Base-by-base conservation (phyloP, 768 basidiomycete genomes). In the Calocera cornea region DNA sequence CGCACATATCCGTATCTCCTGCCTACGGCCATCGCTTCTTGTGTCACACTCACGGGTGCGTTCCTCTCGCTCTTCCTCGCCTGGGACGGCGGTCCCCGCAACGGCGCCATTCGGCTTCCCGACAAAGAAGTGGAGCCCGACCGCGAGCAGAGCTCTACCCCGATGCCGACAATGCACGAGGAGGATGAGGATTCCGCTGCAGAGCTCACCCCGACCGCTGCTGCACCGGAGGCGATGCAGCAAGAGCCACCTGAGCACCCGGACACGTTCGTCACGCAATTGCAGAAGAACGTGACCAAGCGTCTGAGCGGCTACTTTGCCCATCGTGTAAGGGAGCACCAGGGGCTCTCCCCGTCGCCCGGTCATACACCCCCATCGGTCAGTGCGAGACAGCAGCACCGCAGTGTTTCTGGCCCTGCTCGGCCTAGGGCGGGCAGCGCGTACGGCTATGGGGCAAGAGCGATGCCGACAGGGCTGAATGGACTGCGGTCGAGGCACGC, bases 11-110 rank as follows among this genome's bases (percentile, higher is more conserved):
- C 97, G 1, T 99, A 99, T 75, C 83, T 98, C 41, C 80, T 99
- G 17, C 95, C 97, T 0, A 92, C 90, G 73, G 78, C 81, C 22
- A 77, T 95, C 54, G 93, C 93, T 36, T 86, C 89, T 1, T 78
- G 81, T 10, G 83, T 97, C 63, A 92, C 92, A 7, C 77, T 91
- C 67, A 80, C 80, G 44, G 95, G 95, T n/a, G 88, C 92, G 2
- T 70, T 97, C 65, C 80, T 98, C 34, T 87, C 88, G 0, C 86
- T 92, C 71, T 97, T 97, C 81, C 85, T 99, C 47, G 89, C 86
- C 19, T 87, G 82, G 67, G 94, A 99, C 74, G 97, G 92, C 66
- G 95, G 95, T 11, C 89, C 93, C 17, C 83, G 90, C 66, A 84
- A 89, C 71, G 89, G 92, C 2, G 85, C 87, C 0, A 97, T 99